Evolutionary conservation across 176 grass and related monocot species (phyloP).

Genomic region (Puya raimondii): DNA sequence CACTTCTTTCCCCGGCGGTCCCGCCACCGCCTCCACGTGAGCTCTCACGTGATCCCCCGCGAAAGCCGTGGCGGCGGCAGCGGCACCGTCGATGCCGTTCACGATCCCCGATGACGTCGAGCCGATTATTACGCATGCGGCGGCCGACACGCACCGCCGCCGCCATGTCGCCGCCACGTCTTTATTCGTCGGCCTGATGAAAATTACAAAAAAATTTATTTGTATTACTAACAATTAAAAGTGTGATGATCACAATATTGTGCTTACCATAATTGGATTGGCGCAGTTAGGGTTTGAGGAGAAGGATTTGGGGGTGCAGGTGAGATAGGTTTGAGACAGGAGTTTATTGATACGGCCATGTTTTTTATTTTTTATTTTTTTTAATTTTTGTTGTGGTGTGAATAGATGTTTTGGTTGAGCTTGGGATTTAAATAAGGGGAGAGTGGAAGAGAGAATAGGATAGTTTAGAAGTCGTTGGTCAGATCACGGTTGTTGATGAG

Average conservation of each 20-base stretch:
- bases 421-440: background rate
- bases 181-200: background rate
- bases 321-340: slow-evolving; percentile 25
- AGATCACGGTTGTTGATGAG: slow-evolving; percentile 33
- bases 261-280: slow-evolving; percentile 20
- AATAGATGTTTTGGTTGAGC: background rate
- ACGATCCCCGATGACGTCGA: slow-evolving; percentile 3
- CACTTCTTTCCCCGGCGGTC: background rate
- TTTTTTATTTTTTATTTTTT: background rate
- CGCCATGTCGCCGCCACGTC: slow-evolving; percentile 26
- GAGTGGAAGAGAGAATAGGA: background rate
- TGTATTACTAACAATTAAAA: background rate
- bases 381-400: background rate
- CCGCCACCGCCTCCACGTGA: background rate
- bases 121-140: slow-evolving; percentile 48
- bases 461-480: slow-evolving; percentile 15
- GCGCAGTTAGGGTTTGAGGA: background rate
- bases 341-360: slow-evolving; percentile 48
- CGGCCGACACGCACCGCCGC: slow-evolving; percentile 37
- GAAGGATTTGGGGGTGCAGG: slow-evolving; percentile 20
- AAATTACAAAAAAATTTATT: background rate
- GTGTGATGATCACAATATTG: background rate
- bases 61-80: background rate
- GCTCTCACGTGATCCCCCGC: background rate
- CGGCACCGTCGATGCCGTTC: background rate